Conservation (phyloP, 495 filamentous ascomycete genomes). For the Evansstolkia leycettana region DNA sequence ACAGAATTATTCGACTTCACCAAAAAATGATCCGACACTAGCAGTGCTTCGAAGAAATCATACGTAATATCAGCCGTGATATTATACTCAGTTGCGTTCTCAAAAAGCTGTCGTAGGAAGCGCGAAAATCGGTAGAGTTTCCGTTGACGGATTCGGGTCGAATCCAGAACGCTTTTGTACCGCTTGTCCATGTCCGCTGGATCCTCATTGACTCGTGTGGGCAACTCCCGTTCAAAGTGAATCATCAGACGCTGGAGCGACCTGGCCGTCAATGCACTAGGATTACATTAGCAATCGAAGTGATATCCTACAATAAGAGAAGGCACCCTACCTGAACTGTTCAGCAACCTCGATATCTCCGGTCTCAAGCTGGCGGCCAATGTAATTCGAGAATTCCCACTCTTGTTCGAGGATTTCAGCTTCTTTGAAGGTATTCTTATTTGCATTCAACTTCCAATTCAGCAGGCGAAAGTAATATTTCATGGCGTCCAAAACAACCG, state of each 20-base stretch:
- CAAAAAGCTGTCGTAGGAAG: slow-evolving; percentile 81
- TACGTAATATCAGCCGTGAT: slow-evolving; percentile 51
- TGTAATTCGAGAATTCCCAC: slow-evolving; percentile 90
- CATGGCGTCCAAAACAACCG: slow-evolving; percentile 87
- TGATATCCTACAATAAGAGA: neutral
- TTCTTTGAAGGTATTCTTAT: slow-evolving; percentile 98
- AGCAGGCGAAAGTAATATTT: slow-evolving; percentile 97
- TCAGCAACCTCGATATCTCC: slow-evolving; percentile 98
- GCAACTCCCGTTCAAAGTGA: slow-evolving; percentile 85
- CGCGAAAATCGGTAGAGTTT: slow-evolving; percentile 78
- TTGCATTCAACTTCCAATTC: slow-evolving; percentile 92
- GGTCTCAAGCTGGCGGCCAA: slow-evolving; percentile 75
- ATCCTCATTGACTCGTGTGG: slow-evolving; percentile 68
- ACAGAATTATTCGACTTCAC: slow-evolving; percentile 43
- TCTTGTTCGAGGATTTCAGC: slow-evolving; percentile 95
- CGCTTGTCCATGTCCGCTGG: slow-evolving; percentile 86
- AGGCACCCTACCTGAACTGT: slow-evolving; percentile 72
- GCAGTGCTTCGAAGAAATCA: slow-evolving; percentile 69
- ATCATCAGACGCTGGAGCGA: slow-evolving; percentile 74
- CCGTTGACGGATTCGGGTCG: slow-evolving; percentile 85
- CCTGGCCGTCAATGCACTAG: slow-evolving; percentile 77
- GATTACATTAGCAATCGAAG: slow-evolving; percentile 11
- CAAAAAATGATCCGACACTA: slow-evolving; percentile 77
- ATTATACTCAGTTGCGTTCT: slow-evolving; percentile 92
- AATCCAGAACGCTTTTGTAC: slow-evolving; percentile 90